Evolutionary conservation across 192 early-diverging fungal species (phyloP), one percentile per base, ranked within the genome.

Genomic region (Coemansia sp.): DNA sequence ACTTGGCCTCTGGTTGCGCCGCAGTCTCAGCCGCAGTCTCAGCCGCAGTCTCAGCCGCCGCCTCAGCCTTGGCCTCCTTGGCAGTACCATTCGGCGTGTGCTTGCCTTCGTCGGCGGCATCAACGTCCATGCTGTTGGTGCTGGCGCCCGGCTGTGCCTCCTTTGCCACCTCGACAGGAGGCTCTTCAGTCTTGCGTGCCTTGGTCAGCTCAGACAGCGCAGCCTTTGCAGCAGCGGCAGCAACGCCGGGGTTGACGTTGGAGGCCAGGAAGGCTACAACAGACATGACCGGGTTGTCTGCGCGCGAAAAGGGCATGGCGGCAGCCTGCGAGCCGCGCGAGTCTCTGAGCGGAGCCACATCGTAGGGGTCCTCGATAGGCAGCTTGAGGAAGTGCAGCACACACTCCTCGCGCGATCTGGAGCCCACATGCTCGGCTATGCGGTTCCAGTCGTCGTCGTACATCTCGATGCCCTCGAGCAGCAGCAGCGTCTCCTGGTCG

Each of bases 391-490:
- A 98, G 31, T 91, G 85, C 34, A 91, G 71, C 28, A 99, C 86
- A 62, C 97, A 99, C 65, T 97, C 90, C 53, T 96, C 93, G 62
- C 91, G 89, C 3, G 88, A 89, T 31, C 90, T 82, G 13, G 93
- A 94, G 0, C 93, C 94, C 4, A 99, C 94, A 59, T 96, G 93
- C 47, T 94, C 93, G 15, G 95, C 86, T 36, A 99, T 87, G 41
- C 87, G 84, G 57, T 86, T 83, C 97, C 97, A 99, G 67, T 97
- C 94, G 44, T 97, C 91, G 48, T 96, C 91, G 79, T 84, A 96
- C 82, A 93, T 82, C 67, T 99, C 97, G 19, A 99, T 72, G 2
- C 87, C 97, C 82, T 99, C 97, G 30, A 99, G 74, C 36, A 99
- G 72, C 29, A 91, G 72, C 23, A 96, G 74, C 11, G 85, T 89